A percentile compares a stretch with the other conserved stretches of the same genome.
Evolutionary conservation across 2,329 filamentous ascomycete genomes (phyloP).

Genomic region (Trichoderma citrinoviride): DNA sequence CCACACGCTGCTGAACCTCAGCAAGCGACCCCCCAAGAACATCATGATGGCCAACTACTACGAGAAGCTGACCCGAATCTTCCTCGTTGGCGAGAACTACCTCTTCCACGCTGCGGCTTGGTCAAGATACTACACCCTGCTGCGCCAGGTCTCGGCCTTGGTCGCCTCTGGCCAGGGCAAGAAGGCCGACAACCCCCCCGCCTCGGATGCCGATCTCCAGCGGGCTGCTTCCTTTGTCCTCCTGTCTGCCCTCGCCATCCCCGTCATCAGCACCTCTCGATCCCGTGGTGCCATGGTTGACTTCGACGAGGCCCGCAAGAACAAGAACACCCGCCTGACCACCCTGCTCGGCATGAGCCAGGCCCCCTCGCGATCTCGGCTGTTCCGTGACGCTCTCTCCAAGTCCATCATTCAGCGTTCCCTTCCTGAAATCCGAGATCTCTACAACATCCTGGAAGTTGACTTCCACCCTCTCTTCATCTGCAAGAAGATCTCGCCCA

Average conservation of each 20-base stretch:
- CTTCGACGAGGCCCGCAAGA: constrained; percentile 95
- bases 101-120: constrained; percentile 98
- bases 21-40: constrained; percentile 97
- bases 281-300: constrained; percentile 95
- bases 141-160: constrained; percentile 82
- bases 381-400: constrained; percentile 94
- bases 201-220: constrained; percentile 85
- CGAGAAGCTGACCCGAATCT: constrained; percentile 97
- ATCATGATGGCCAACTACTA: constrained; percentile 99
- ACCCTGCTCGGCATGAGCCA: constrained; percentile 92
- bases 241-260: constrained; percentile 92
- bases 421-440: constrained; percentile 88
- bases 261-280: constrained; percentile 96
- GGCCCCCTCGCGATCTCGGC: constrained; percentile 79
- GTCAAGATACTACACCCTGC: constrained; percentile 95
- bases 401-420: constrained; percentile 93
- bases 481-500: constrained; percentile 98
- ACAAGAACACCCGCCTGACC: constrained; percentile 96
- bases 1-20: constrained; percentile 92
- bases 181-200: constrained; percentile 91
- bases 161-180: constrained; percentile 81
- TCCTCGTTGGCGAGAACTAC: constrained; percentile 98
- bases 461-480: constrained; percentile 99
- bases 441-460: constrained; percentile 98
- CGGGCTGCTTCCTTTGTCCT: constrained; percentile 95